Base-by-base conservation (phyloP, 371 early-diverging fungal genomes). In the Mycotypha africana region DNA sequence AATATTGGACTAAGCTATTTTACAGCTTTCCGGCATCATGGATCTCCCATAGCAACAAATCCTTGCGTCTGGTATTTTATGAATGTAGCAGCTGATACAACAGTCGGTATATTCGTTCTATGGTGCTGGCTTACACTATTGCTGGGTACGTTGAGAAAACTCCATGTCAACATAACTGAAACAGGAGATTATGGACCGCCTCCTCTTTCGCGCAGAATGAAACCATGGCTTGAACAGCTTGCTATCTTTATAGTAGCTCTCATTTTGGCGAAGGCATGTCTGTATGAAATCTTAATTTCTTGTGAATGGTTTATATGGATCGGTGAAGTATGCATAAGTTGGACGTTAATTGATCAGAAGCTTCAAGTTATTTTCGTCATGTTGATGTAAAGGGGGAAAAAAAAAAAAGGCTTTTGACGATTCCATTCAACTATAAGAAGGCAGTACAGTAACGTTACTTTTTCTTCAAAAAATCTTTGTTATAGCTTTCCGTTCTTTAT, bases 41-140 rank as follows among this genome's bases (percentile, higher is more conserved):
- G 70, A 35, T 45, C 43, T 17, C n/a, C n/a, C n/a, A n/a, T n/a
- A n/a, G 58, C 37, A 5, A 64, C 71, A 15, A 81, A 79, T 38
- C 70, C 76, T 3, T 83, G 84, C 41, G 76, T 77, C 5, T 81
- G 79, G 80, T 82, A 84, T 50, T 76, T 84, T 51, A 45, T 84
- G n/a, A 84, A 81, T 49, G 71, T 84, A 11, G 67, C 78, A 14
- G 50, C 81, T 11, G 84, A 84, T 47, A 79, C 80, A 7, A 84
- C 84, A 2, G 53, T 81, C 16, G 84, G 84, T 36, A 78, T 84
- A 3, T 69, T 63, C n/a, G 59, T 84, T 6, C 51, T 84, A 2
- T 81, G 71, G 64, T 51, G 52, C 23, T 67, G 67, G 67, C 41
- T 64, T 7, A 60, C 41, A 12, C 20, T 51, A 8, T 33, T 70